These are phyloP conservation scores for Dinochytrium kinnereticum DNA, from an alignment of 371 early-diverging fungal species.

Conservation along the genomic window DNA sequence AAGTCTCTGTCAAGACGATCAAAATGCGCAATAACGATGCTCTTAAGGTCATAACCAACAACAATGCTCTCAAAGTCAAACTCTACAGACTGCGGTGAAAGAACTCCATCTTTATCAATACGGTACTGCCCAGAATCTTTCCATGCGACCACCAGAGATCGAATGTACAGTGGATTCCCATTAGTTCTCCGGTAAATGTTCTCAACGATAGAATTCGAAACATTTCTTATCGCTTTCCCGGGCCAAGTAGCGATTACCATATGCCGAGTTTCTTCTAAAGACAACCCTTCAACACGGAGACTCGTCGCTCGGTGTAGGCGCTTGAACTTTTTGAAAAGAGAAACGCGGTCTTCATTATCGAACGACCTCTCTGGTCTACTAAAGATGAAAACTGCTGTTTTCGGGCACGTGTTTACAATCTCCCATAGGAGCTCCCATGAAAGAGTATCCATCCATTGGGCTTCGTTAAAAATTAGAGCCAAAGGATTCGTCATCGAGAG, in stretches of 20 bases:
- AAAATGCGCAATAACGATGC: conserved; percentile 57
- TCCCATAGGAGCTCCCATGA: conserved; percentile 55
- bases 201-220: conserved; percentile 36
- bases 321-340: conserved; percentile 36
- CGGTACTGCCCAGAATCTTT: conserved; percentile 53
- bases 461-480: conserved; percentile 48
- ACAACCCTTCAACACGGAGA: conserved; percentile 44
- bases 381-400: conserved; percentile 40
- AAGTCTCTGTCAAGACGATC: conserved; percentile 56
- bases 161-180: conserved; percentile 58
- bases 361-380: conserved; percentile 42
- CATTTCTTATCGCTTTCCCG: conserved; percentile 29
- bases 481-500: conserved; percentile 31
- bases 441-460: conserved; percentile 54
- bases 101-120: conserved; percentile 38
- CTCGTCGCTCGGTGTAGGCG: conserved; percentile 25
- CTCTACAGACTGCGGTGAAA: conserved; percentile 27
- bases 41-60: conserved; percentile 51
- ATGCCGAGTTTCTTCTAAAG: conserved; percentile 44
- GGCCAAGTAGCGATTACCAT: conserved; percentile 46
- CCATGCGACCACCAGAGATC: conserved; percentile 49
- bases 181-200: conserved; percentile 50
- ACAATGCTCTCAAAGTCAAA: conserved; percentile 54
- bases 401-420: conserved; percentile 43
- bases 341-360: conserved; percentile 41